Conservation (phyloP, 2,329 filamentous ascomycete genomes). For the Fusarium verrucosum region DNA sequence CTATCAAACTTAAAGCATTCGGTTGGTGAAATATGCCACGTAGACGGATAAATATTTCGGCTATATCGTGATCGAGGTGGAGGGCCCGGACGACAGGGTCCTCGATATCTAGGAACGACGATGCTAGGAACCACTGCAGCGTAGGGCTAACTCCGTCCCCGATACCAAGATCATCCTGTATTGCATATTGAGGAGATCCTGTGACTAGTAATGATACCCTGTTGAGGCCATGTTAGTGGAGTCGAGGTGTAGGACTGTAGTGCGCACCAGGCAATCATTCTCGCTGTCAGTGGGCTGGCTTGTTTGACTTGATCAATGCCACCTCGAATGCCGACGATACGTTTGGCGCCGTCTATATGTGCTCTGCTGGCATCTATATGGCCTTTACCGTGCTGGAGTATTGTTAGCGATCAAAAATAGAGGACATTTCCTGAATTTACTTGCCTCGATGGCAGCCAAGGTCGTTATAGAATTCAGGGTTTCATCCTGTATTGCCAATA, state of each 20-base stretch:
- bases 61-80: conserved; percentile 49
- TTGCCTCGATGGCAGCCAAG: conserved; percentile 65
- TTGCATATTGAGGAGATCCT: conserved; percentile 61
- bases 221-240: background rate
- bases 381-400: conserved; percentile 60
- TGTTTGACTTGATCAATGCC: conserved; percentile 59
- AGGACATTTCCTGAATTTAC: background rate
- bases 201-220: conserved; percentile 68
- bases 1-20: conserved; percentile 43
- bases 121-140: conserved; percentile 57
- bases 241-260: rapidly evolving
- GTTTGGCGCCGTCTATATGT: conserved; percentile 61
- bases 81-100: conserved; percentile 29
- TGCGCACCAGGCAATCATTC: conserved; percentile 64
- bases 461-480: conserved; percentile 68
- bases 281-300: conserved; percentile 62
- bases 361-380: conserved; percentile 56
- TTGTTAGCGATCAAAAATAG: background rate
- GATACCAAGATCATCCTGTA: conserved; percentile 58
- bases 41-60: conserved; percentile 55
- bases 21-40: conserved; percentile 54
- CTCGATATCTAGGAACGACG: conserved; percentile 1
- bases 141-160: conserved; percentile 61
- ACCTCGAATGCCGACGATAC: conserved; percentile 59
- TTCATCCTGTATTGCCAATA: conserved; percentile 60